A percentile compares a stretch with the other conserved stretches of the same genome.
Conservation (phyloP, 1,139 yeast genomes). For the Geotrichum citri-aurantii region DNA sequence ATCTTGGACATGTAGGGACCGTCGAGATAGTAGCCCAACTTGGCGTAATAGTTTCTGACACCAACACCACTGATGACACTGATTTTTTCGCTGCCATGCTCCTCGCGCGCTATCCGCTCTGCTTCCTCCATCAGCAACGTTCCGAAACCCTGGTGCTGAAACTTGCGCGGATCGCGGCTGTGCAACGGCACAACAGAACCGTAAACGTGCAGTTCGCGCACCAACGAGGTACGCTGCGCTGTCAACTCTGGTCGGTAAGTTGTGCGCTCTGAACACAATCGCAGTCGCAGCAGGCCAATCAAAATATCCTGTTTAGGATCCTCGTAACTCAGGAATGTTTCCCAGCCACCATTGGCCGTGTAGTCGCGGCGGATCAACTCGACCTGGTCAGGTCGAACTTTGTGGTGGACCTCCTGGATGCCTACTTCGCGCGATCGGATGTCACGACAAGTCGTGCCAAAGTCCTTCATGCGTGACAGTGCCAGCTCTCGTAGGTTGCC, state of each 20-base stretch:
- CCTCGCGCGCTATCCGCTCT: constrained; percentile 89
- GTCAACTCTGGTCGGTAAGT: constrained; percentile 88
- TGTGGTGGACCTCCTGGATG: constrained; percentile 95
- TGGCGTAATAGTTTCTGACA: constrained; percentile 90
- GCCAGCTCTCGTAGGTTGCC: constrained; percentile 96
- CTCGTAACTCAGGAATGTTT: constrained; percentile 90
- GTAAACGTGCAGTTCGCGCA: constrained; percentile 92
- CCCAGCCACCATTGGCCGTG: constrained; percentile 99
- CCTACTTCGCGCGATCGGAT: constrained; percentile 99
- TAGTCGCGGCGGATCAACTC: constrained; percentile 93
- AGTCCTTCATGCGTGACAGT: constrained; percentile 94
- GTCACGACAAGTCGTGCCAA: constrained; percentile 93
- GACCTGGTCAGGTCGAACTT: constrained; percentile 95
- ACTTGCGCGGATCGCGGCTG: constrained; percentile 94
- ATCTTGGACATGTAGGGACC: constrained; percentile 94
- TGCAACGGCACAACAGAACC: constrained; percentile 97
- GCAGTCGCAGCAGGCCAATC: constrained; percentile 80
- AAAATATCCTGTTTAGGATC: constrained; percentile 96
- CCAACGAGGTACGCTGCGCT: constrained; percentile 80
- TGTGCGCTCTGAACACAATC: constrained; percentile 84
- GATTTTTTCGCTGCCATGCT: constrained; percentile 86
- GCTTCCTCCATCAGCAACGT: constrained; percentile 98
- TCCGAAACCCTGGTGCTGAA: constrained; percentile 99
- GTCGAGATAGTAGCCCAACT: constrained; percentile 83
- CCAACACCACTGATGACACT: constrained; percentile 98